phyloP scores from a whole-genome alignment of 345 rosid species.

The Bruguiera parviflora region DNA sequence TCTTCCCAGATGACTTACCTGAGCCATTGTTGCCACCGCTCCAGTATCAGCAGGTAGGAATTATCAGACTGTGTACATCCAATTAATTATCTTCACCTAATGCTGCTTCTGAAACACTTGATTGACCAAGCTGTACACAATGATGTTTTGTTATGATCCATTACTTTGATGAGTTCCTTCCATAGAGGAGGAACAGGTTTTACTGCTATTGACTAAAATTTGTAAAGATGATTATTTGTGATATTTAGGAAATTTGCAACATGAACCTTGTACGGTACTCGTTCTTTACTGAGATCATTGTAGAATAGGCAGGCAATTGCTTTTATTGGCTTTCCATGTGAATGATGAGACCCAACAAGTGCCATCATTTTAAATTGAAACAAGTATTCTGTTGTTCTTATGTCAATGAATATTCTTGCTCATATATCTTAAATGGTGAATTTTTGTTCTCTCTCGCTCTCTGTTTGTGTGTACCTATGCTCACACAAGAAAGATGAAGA shows the following conservation, averaged over 20 bases:
- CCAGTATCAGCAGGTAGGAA: constrained; percentile 63
- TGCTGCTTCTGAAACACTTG: background rate
- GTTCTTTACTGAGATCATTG: background rate
- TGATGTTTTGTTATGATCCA: background rate
- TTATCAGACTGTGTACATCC: background rate
- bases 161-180: background rate
- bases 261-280: background rate
- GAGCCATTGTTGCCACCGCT: constrained; percentile 73
- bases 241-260: background rate
- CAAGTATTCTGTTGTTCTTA: too few species aligned
- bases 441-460: background rate
- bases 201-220: background rate
- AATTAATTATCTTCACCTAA: background rate
- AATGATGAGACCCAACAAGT: background rate
- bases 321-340: background rate
- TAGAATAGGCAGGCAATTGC: constrained; percentile 1
- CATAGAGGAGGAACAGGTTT: background rate
- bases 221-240: background rate
- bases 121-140: background rate
- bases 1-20: constrained; percentile 71
- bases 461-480: background rate
- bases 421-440: too few species aligned
- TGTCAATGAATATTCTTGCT: too few species aligned
- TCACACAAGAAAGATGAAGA: too few species aligned
- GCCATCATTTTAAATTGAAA: background rate